Evolutionary conservation across 2,329 filamentous ascomycete genomes (phyloP).

Genomic region (Cercospora citrullina): DNA sequence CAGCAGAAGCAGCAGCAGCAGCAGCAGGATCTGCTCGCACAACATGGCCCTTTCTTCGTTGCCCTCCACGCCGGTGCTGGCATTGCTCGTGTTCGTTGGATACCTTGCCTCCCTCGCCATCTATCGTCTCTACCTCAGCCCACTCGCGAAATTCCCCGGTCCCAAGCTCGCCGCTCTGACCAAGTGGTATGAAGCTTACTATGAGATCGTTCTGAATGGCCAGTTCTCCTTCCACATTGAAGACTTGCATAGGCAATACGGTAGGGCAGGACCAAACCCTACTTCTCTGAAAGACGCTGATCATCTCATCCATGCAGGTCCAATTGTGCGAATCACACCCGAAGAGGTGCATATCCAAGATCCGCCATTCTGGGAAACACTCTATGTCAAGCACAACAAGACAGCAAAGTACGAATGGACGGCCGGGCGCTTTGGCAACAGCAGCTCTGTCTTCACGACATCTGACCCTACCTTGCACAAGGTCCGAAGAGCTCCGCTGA

Average conservation of each 20-base stretch:
- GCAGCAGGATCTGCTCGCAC: background rate
- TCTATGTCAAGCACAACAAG: conserved; percentile 33
- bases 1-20: background rate
- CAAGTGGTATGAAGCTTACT: conserved; percentile 36
- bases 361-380: conserved; percentile 30
- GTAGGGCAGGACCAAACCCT: conserved; percentile 12
- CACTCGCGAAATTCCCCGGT: conserved; percentile 34
- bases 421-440: conserved; percentile 23
- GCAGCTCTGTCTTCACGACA: conserved; percentile 23
- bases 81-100: conserved; percentile 5
- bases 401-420: conserved; percentile 22
- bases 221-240: conserved; percentile 33
- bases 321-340: conserved; percentile 40
- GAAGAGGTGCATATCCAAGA: conserved; percentile 47
- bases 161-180: conserved; percentile 34
- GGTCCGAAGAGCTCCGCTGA: conserved; percentile 20
- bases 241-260: conserved; percentile 33
- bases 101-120: conserved; percentile 25
- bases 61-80: conserved; percentile 12
- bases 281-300: background rate
- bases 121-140: conserved; percentile 31
- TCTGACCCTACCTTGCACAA: conserved; percentile 20
- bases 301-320: conserved; percentile 19
- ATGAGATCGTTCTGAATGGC: conserved; percentile 31
- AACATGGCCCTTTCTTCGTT: conserved; percentile 15